Evolutionary conservation across 2,329 filamentous ascomycete genomes (phyloP).

Genomic region (Diplocarpon mali): DNA sequence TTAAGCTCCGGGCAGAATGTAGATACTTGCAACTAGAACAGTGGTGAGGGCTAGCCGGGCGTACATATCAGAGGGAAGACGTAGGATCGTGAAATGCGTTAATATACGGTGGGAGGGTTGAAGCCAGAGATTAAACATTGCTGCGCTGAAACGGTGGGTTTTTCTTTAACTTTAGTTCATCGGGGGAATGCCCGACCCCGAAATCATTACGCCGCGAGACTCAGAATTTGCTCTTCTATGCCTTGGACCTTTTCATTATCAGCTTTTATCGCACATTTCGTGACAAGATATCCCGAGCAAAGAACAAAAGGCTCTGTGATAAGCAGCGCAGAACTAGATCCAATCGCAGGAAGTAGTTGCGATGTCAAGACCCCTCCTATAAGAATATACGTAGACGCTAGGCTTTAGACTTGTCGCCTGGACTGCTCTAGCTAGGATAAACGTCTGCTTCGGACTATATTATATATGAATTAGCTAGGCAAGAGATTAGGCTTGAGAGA

Average conservation of each 20-base stretch:
- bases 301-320: too few relatives aligned
- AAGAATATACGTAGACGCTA: too few relatives aligned
- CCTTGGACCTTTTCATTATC: background rate
- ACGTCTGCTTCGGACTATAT: too few relatives aligned
- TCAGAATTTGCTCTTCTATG: background rate
- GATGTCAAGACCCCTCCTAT: too few relatives aligned
- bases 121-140: background rate
- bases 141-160: background rate
- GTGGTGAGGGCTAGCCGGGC: background rate
- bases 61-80: constrained; percentile 1
- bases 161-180: background rate
- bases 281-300: too few relatives aligned
- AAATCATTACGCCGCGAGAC: background rate
- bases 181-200: constrained; percentile 1
- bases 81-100: background rate
- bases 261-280: too few relatives aligned
- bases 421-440: too few relatives aligned
- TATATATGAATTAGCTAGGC: too few relatives aligned
- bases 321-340: too few relatives aligned
- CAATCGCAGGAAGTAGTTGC: too few relatives aligned
- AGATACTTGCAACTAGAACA: background rate
- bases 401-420: too few relatives aligned
- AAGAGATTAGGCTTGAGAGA: too few relatives aligned
- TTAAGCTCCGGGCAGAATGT: background rate
- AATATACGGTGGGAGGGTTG: background rate